Evolutionary conservation across 257 asterid genomes (phyloP), one percentile per base, ranked within the genome.

Genomic region (Jasminum sambac): DNA sequence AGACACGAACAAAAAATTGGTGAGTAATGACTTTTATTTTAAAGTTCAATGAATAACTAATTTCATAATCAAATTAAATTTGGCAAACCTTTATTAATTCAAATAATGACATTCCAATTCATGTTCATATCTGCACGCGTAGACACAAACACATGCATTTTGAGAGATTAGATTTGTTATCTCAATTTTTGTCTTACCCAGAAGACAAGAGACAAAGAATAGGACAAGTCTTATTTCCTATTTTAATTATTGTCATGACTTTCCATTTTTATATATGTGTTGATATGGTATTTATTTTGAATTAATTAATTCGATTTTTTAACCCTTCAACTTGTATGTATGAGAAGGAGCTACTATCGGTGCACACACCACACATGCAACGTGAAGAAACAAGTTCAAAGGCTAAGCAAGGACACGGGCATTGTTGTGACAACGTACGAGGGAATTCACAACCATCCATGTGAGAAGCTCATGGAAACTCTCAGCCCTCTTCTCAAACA

Each of bases 311-410:
- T 48, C 2, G 58, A 48, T 16, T 40, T 30, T 17, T n/a, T 13
- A 5, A 42, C 44, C 30, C 48, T 24, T 70, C 10, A 34, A 66
- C 75, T 73, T 70, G 50, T 11, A 55, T 70, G 50, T 11, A 55
- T 10, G 34, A 0, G 14, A 86, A 93, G 98, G 96, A 93, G 98
- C 76, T 93, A 93, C 46, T 93, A 93, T 57, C 92, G 96, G 4
- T 93, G 98, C 88, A 89, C 98, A 17, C 96, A 93, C 68, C 97
- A 93, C 37, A 90, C 98, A 0, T 93, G 98, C 96, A 89, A 83
- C 69, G 97, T 93, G 84, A 93, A 93, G 95, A 93, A 93, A 69
- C 98, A 90, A 63, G 89, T 90, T 52, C 98, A 90, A 78, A 83
- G 98, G 74, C 96, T 81, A 7, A 87, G 96, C 0, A 90, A 89